Percentiles rank a stretch among this genome's conserved stretches.
Evolutionary conservation across 2,329 filamentous ascomycete species (phyloP).

Genomic region (Biscogniauxia mediterranea): DNA sequence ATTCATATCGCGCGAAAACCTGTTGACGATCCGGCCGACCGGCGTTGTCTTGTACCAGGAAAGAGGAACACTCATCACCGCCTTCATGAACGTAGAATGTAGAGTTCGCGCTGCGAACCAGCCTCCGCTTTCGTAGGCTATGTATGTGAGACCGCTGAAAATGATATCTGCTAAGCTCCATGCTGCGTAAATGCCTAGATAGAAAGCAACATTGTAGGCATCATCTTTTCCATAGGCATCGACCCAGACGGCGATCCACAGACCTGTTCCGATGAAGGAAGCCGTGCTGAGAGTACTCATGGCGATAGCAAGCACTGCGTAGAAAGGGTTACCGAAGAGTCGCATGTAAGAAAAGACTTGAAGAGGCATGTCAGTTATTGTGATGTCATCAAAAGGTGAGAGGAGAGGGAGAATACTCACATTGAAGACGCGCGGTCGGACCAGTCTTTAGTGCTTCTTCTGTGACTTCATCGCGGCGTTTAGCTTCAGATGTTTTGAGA

Average conservation of each 20-base stretch:
- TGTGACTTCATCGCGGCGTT: slow-evolving; percentile 41
- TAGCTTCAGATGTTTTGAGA: slow-evolving; percentile 37
- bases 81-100: slow-evolving; percentile 51
- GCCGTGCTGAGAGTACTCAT: slow-evolving; percentile 42
- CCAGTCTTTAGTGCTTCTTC: slow-evolving; percentile 50
- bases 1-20: slow-evolving; percentile 57
- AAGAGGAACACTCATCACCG: slow-evolving; percentile 53
- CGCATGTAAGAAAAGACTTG: slow-evolving; percentile 50
- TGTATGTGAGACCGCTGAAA: slow-evolving; percentile 41
- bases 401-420: slow-evolving; percentile 30
- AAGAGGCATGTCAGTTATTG: slow-evolving; percentile 14
- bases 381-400: not conserved
- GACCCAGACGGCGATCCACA: slow-evolving; percentile 55
- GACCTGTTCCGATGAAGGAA: slow-evolving; percentile 41
- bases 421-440: slow-evolving; percentile 42
- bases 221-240: slow-evolving; percentile 47
- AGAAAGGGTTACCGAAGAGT: slow-evolving; percentile 47
- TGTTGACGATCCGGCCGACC: slow-evolving; percentile 52
- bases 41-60: slow-evolving; percentile 57
- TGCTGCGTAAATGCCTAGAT: slow-evolving; percentile 51
- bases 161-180: slow-evolving; percentile 44
- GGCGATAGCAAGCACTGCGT: slow-evolving; percentile 39
- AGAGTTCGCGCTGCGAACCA: slow-evolving; percentile 55
- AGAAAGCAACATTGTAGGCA: slow-evolving; percentile 47
- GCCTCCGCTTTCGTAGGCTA: slow-evolving; percentile 53